Percentiles rank a stretch among this genome's conserved stretches.
phyloP scores from a whole-genome alignment of 192 early-diverging fungal genomes.

The Linnemannia schmuckeri region DNA sequence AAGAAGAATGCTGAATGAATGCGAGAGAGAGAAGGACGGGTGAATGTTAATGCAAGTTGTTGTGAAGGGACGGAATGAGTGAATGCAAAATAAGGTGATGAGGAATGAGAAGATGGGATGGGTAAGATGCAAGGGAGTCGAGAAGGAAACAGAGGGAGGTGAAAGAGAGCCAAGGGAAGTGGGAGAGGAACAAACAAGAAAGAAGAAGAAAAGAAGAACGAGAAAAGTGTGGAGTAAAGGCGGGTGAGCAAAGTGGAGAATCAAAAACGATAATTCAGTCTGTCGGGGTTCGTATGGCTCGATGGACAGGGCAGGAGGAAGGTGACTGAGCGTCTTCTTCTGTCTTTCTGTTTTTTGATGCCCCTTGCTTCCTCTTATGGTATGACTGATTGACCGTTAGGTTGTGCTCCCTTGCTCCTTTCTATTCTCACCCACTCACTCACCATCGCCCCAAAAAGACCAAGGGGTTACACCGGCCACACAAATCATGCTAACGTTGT shows the following conservation, averaged over 20 bases:
- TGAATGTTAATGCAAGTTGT: neutral
- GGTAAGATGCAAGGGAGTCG: neutral
- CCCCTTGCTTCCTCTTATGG: neutral
- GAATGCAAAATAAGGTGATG: neutral
- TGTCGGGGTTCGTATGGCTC: too few species aligned
- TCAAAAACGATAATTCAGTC: too few species aligned
- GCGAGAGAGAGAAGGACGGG: neutral
- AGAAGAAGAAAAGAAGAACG: neutral
- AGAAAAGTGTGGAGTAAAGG: constrained; percentile 3
- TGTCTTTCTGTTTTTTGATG: neutral
- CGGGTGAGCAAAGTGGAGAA: neutral
- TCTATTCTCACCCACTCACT: neutral
- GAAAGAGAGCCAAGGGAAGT: neutral
- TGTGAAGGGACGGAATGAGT: too few species aligned
- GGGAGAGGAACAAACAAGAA: neutral
- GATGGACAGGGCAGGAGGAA: neutral
- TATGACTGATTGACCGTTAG: neutral
- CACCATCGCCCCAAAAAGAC: neutral
- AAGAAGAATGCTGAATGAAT: neutral
- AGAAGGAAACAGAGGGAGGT: neutral
- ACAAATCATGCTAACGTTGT: neutral
- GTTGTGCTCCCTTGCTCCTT: neutral
- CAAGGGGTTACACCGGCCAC: neutral
- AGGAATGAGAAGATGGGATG: neutral
- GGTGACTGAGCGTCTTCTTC: neutral